phyloP scores from a whole-genome alignment of 768 basidiomycete species.

The Trametopsis cervina region DNA sequence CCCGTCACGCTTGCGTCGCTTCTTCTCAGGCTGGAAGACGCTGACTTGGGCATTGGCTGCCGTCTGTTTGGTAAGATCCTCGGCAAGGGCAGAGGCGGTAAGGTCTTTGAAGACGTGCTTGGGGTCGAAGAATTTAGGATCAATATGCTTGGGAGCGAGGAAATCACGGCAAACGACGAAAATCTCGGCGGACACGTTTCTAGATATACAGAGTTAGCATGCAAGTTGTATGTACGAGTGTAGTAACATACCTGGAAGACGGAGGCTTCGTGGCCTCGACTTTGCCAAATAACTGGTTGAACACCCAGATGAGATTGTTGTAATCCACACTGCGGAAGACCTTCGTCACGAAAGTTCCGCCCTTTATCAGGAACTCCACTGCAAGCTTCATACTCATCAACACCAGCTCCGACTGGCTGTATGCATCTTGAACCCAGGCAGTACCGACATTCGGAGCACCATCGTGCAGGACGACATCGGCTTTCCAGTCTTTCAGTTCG shows the following conservation, averaged over 20 bases:
- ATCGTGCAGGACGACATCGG: conserved; percentile 96
- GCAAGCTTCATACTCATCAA: conserved; percentile 93
- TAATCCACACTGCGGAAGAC: conserved; percentile 98
- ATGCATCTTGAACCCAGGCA: conserved; percentile 99
- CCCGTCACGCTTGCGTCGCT: conserved; percentile 85
- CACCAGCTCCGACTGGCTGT: conserved; percentile 93
- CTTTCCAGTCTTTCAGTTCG: conserved; percentile 98
- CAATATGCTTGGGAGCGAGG: conserved; percentile 90
- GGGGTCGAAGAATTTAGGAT: conserved; percentile 96
- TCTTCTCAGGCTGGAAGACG: conserved; percentile 97
- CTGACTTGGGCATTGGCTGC: conserved; percentile 73
- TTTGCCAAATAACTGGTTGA: conserved; percentile 90
- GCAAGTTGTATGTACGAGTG: background rate
- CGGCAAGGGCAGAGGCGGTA: conserved; percentile 37
- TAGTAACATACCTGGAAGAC: conserved; percentile 70
- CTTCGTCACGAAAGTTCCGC: conserved; percentile 95
- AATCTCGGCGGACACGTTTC: conserved; percentile 99
- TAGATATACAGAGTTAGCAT: conserved; percentile 22
- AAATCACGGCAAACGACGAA: conserved; percentile 98
- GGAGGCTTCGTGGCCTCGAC: conserved; percentile 99
- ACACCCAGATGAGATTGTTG: conserved; percentile 98
- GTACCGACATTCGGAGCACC: conserved; percentile 99
- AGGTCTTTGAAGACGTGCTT: conserved; percentile 97
- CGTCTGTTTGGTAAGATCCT: conserved; percentile 45
- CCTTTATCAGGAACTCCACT: conserved; percentile 88